Evolutionary conservation across 1,139 yeast species (phyloP).

Genomic region (Sugiyamaella neomexicana): DNA sequence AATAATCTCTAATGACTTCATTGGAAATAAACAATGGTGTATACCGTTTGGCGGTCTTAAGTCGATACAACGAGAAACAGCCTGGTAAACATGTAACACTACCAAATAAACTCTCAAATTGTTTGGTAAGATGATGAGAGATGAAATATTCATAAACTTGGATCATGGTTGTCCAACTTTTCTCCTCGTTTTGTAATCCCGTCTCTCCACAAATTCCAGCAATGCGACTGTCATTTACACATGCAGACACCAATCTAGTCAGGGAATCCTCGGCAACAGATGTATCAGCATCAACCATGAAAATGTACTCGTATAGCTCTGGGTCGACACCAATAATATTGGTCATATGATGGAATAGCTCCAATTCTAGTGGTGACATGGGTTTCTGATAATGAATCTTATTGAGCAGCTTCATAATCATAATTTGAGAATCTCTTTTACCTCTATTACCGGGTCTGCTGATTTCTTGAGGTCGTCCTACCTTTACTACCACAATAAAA

Average conservation of each 20-base stretch:
- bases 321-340: constrained; percentile 47
- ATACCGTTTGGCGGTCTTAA: constrained; percentile 41
- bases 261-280: constrained; percentile 42
- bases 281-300: constrained; percentile 47
- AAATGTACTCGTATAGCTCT: constrained; percentile 43
- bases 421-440: constrained; percentile 46
- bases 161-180: constrained; percentile 44
- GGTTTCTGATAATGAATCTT: constrained; percentile 43
- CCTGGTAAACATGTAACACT: constrained; percentile 47
- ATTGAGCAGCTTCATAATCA: constrained; percentile 44
- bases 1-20: constrained; percentile 42
- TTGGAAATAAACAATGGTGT: constrained; percentile 44
- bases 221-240: constrained; percentile 41
- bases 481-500: constrained; percentile 43
- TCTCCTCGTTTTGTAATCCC: constrained; percentile 42
- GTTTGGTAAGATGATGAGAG: constrained; percentile 46
- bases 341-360: constrained; percentile 45
- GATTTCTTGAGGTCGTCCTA: constrained; percentile 42
- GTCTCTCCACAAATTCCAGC: constrained; percentile 48
- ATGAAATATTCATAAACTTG: constrained; percentile 47
- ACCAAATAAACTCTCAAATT: constrained; percentile 46
- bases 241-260: constrained; percentile 43
- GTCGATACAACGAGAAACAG: constrained; percentile 45
- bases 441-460: constrained; percentile 46
- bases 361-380: constrained; percentile 46